Evolutionary conservation across 2,329 filamentous ascomycete genomes (phyloP), one percentile per base, ranked within the genome.

Genomic region (Aspergillus unguis): DNA sequence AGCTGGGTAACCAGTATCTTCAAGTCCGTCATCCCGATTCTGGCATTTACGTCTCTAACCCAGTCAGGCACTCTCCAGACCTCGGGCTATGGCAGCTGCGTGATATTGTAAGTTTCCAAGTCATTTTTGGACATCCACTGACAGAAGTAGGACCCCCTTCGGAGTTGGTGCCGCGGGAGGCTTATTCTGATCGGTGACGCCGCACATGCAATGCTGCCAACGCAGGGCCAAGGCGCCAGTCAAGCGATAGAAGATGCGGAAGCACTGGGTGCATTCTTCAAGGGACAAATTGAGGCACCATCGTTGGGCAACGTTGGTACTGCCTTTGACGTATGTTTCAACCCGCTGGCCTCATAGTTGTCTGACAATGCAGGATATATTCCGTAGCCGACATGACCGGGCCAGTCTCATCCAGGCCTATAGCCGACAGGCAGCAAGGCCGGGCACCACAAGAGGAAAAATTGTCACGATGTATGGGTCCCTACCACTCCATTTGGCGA

Each of bases 221-320:
- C 70, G 0, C 72, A 74, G 54, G 74, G 72, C 0, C 73, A 77
- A 56, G 75, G 74, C 1, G 74, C 71, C 0, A 72, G 66, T 35
- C 73, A 76, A 52, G 68, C 67, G 0, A 65, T 76, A 25, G 75
- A 77, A 56, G 74, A 76, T 48, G 73, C 70, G 0, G 71, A 62
- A 29, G 64, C 58, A 5, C 54, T 65, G 6, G 53, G 61, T 4
- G 54, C 54, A 1, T 54, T 56, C 3, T 56, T 54, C 3, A 32
- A 37, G 26, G 44, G 26, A 4, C 11, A 32, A 1, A 23, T 10
- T 2, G 38, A 7, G 3, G 32, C 8, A 2, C 42, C 33, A 5
- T 31, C 27, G 4, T 23, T 40, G 1, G 48, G 45, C 8, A 10
- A 40, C 10, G 40, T 50, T 8, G 29, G 17, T 3, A 5, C 11